Percentiles rank a stretch among this genome's conserved stretches.
Conservation (phyloP, 305 asterid species). For the Andrographis paniculata region DNA sequence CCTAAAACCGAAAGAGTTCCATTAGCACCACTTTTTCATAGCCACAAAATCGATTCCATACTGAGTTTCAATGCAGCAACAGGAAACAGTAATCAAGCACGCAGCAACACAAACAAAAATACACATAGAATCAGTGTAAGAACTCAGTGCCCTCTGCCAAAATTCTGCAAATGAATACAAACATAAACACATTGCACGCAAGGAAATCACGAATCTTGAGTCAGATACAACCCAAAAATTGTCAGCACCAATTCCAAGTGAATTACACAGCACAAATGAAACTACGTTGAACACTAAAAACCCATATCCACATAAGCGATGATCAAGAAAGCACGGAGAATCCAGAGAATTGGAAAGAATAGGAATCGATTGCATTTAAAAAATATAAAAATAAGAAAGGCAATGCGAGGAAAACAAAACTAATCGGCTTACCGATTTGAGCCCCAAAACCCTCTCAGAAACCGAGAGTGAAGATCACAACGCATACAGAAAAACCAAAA, state of each 20-base stretch:
- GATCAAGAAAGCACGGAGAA: conserved; percentile 7
- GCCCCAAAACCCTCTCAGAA: conserved; percentile 18
- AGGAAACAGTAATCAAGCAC: conserved; percentile 1
- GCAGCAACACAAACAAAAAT: not conserved
- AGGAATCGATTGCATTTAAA: too few species aligned
- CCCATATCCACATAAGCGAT: conserved; percentile 21
- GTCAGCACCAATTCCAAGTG: conserved; percentile 14
- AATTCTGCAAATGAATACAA: conserved; percentile 8
- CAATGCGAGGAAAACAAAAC: conserved; percentile 8
- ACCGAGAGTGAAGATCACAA: not conserved
- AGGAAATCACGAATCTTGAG: conserved; percentile 1
- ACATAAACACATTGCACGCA: conserved; percentile 52
- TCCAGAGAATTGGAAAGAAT: conserved; percentile 8
- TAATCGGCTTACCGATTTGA: conserved; percentile 26
- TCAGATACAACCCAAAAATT: not conserved
- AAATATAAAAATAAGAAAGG: conserved; percentile 7
- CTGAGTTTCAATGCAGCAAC: conserved; percentile 22
- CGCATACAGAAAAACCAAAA: conserved; percentile 15
- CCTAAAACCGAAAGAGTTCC: conserved; percentile 30
- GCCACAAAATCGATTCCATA: too few species aligned
- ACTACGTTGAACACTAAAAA: conserved; percentile 13
- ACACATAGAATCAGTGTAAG: conserved; percentile 4
- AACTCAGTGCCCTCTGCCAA: not conserved
- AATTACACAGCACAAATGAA: not conserved
- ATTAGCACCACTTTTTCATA: conserved; percentile 20